A percentile compares a stretch with the other conserved stretches of the same genome.
Evolutionary conservation across 495 filamentous ascomycete species (phyloP).

Genomic region (Cetradonia linearis): DNA sequence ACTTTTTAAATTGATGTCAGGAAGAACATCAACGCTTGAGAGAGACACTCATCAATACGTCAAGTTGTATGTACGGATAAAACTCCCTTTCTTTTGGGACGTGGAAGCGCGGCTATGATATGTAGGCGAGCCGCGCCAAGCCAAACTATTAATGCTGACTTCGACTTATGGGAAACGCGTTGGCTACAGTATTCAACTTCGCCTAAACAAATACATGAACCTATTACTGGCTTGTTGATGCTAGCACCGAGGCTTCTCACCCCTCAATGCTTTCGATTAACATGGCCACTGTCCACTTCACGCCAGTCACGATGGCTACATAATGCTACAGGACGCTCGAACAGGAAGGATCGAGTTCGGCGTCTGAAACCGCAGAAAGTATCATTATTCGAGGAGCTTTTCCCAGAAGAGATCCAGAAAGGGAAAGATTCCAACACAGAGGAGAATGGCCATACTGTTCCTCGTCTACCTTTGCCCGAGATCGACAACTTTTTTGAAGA

Average conservation of each 20-base stretch:
- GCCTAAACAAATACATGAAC: background rate
- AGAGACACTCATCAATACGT: no score
- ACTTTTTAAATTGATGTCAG: no score
- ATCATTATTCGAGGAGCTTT: slow-evolving; percentile 49
- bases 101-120: background rate
- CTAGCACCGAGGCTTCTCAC: background rate
- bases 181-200: background rate
- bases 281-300: slow-evolving; percentile 1
- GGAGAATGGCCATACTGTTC: slow-evolving; percentile 17
- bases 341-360: background rate
- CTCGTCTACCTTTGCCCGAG: slow-evolving; percentile 27
- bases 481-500: slow-evolving; percentile 1
- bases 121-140: background rate
- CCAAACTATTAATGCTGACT: background rate
- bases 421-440: background rate
- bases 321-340: background rate
- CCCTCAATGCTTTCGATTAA: background rate
- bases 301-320: slow-evolving; percentile 12
- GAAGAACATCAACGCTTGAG: no score
- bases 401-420: slow-evolving; percentile 38
- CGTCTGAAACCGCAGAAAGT: background rate
- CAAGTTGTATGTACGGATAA: no score
- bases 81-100: no score
- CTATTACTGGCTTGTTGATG: slow-evolving; percentile 6
- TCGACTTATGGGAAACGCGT: background rate